Evolutionary conservation across 495 filamentous ascomycete genomes (phyloP).

Genomic region (Penicillium parvum): DNA sequence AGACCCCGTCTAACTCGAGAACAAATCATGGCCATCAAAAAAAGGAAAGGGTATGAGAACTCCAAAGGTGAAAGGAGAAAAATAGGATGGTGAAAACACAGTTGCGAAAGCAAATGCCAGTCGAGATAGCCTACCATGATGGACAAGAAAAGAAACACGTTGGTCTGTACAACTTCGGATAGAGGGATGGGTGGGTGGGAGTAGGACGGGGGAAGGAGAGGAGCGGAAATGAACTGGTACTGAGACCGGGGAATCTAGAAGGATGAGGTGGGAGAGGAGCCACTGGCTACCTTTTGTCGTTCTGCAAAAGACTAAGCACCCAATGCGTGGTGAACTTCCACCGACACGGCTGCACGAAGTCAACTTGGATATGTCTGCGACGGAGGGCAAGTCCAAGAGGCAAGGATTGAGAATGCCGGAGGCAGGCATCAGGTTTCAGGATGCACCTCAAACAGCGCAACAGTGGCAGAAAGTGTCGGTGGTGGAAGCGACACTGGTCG

Average conservation of each 20-base stretch:
- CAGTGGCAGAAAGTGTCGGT: too few species aligned
- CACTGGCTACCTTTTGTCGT: conserved; percentile 8
- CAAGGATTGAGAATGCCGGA: too few species aligned
- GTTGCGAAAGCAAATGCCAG: conserved; percentile 3
- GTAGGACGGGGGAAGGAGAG: conserved; percentile 8
- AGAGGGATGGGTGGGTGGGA: background rate
- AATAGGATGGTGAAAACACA: background rate
- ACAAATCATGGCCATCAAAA: conserved; percentile 11
- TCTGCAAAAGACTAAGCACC: conserved; percentile 11
- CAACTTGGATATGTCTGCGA: too few species aligned
- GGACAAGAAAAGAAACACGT: background rate
- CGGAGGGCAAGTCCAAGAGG: too few species aligned
- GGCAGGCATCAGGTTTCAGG: too few species aligned
- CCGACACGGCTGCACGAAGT: too few species aligned
- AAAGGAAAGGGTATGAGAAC: conserved; percentile 15
- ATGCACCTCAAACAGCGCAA: too few species aligned
- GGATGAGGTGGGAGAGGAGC: conserved; percentile 12
- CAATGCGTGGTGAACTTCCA: conserved; percentile 2
- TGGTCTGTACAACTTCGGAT: conserved; percentile 15
- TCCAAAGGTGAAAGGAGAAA: background rate
- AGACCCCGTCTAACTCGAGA: conserved; percentile 12
- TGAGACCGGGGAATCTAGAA: conserved; percentile 31
- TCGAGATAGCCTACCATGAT: conserved; percentile 8
- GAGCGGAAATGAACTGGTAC: conserved; percentile 15
- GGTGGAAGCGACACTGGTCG: too few species aligned